phyloP scores from a whole-genome alignment of 2,329 filamentous ascomycete species.

The Aspergillus sp. region DNA sequence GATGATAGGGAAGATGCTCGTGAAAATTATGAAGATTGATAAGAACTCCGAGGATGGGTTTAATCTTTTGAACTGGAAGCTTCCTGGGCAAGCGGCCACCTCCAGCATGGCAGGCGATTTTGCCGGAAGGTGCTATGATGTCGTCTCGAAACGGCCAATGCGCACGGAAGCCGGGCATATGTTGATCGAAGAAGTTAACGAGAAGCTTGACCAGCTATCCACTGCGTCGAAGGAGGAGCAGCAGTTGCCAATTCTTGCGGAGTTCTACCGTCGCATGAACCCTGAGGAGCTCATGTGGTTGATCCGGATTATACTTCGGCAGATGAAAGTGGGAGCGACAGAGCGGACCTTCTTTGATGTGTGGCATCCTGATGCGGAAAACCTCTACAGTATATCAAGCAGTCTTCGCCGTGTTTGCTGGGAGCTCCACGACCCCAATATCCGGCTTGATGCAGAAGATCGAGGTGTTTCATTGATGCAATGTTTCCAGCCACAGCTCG shows the following conservation, averaged over 20 bases:
- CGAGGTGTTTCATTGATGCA: constrained; percentile 80
- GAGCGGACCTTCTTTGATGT: constrained; percentile 84
- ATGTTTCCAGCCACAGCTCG: constrained; percentile 94
- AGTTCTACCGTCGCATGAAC: constrained; percentile 89
- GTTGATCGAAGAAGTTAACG: constrained; percentile 87
- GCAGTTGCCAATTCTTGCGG: constrained; percentile 75
- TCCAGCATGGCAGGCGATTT: constrained; percentile 82
- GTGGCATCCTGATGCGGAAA: constrained; percentile 77
- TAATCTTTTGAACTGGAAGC: constrained; percentile 86
- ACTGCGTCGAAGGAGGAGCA: constrained; percentile 76
- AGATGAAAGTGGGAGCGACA: constrained; percentile 73
- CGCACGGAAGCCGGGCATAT: constrained; percentile 71
- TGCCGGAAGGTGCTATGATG: constrained; percentile 81
- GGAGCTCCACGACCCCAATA: constrained; percentile 75
- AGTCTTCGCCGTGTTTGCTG: constrained; percentile 89
- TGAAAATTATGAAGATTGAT: constrained; percentile 89
- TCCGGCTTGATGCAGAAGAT: constrained; percentile 73
- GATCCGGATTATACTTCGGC: constrained; percentile 85
- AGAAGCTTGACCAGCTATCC: constrained; percentile 75
- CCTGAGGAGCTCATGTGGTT: constrained; percentile 92
- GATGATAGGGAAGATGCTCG: constrained; percentile 82
- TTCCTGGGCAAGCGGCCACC: constrained; percentile 68
- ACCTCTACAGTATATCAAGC: constrained; percentile 84
- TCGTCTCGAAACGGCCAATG: constrained; percentile 80
- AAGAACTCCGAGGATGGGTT: constrained; percentile 86